Percentiles rank a stretch among this genome's conserved stretches.
phyloP scores from a whole-genome alignment of 441 rosid species.

The Biscutella laevigata region DNA sequence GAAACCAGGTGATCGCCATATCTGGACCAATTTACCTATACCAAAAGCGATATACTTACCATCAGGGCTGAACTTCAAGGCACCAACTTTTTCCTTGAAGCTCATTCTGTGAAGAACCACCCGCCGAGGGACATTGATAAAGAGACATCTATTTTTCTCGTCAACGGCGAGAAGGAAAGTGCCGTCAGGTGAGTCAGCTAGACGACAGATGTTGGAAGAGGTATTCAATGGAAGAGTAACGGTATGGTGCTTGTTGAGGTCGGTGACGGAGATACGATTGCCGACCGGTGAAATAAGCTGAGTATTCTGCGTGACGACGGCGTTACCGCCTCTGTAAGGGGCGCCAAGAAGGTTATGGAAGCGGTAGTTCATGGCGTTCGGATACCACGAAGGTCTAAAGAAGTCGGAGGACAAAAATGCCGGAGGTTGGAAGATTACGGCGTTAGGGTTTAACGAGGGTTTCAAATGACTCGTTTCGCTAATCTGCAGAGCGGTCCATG shows the following conservation, averaged over 20 bases:
- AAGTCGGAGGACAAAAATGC: neutral
- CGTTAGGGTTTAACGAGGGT: conserved; percentile 25
- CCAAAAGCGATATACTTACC: conserved; percentile 68
- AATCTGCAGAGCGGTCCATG: too few relatives aligned
- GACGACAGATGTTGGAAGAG: conserved; percentile 60
- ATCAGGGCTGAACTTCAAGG: conserved; percentile 62
- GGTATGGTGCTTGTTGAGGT: conserved; percentile 68
- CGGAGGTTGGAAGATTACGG: conserved; percentile 8
- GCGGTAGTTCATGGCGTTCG: conserved; percentile 56
- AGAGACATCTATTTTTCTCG: conserved; percentile 63
- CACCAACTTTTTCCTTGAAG: conserved; percentile 49
- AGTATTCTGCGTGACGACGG: conserved; percentile 46
- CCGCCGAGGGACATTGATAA: conserved; percentile 68
- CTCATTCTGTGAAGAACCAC: conserved; percentile 65
- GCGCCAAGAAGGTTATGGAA: conserved; percentile 86
- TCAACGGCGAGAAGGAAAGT: conserved; percentile 72
- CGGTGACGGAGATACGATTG: conserved; percentile 80
- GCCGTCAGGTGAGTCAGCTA: conserved; percentile 79
- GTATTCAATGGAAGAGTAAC: conserved; percentile 57
- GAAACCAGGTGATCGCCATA: conserved; percentile 87
- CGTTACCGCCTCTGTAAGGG: conserved; percentile 88
- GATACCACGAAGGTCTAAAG: neutral
- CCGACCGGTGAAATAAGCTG: conserved; percentile 77
- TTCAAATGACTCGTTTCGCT: neutral
- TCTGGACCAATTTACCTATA: conserved; percentile 41